Base-by-base conservation (phyloP, 441 rosid species). In the Gossypium gossypioides region DNA sequence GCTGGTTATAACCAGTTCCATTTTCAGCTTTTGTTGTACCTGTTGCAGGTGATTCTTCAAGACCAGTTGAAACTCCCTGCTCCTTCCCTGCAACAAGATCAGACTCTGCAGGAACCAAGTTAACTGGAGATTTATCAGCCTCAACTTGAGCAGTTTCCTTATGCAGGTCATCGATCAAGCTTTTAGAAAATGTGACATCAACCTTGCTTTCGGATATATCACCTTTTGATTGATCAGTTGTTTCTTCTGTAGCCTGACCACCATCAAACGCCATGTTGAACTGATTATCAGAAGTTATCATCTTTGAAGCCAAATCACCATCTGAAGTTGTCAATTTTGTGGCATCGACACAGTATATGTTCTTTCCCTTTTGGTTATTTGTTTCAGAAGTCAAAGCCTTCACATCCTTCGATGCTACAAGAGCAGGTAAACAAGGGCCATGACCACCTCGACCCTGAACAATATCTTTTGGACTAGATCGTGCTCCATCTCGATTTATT, bases 401-500 rank as follows among this genome's bases (percentile, higher is more conserved):
- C 59, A 75, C 78, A 73, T 88, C 91, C 79, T 84, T 88, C 71
- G 85, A 75, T 57, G 80, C 89, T 50, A 83, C 86, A 63, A 77
- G 88, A 74, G 76, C 74, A 59, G 86, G 82, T 40, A 65, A 64
- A 37, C 46, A 73, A 54, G 71, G 46, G 24, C 71, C 55, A 64
- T 73, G 71, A 55, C 44, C 25, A 80, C 88, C 88, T 77, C 89
- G 90, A 80, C 85, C 81, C 72, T 89, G 96, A 81, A 72, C 80
- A 69, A 86, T 72, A 74, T 90, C 98, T 48, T 81, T 85, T 46
- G 97, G 86, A 85, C 88, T 85, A 68, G 92, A 87, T 73, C 92
- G 89, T 51, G 86, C 86, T 75, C 85, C 84, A 82, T 96, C 98
- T 72, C 97, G 92, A 73, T 86, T 93, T 52, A 84, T 80, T 79